A percentile compares a stretch with the other conserved stretches of the same genome.
These are phyloP conservation scores for Tubosaeta brunneosetosa DNA, from an alignment of 768 basidiomycete genomes.

Conservation along the genomic window DNA sequence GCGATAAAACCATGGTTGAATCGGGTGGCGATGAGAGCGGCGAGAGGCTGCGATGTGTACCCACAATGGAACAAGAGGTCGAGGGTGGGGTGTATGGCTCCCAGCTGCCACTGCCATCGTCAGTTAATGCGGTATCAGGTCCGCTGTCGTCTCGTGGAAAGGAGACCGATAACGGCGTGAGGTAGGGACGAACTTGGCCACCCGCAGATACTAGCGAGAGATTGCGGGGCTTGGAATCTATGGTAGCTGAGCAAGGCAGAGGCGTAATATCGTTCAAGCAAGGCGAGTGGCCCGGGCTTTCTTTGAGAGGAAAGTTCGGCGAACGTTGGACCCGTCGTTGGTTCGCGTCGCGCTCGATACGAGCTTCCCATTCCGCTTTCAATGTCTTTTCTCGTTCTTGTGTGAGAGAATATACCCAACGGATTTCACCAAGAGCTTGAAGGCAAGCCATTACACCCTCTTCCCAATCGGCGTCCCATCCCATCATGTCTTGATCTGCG, in stretches of 20 bases:
- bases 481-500: conserved; percentile 11
- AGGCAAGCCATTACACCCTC: conserved; percentile 50
- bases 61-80: conserved; percentile 47
- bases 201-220: conserved; percentile 32
- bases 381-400: conserved; percentile 68
- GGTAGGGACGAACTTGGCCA: conserved; percentile 41
- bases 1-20: conserved; percentile 33
- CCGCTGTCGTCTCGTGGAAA: conserved; percentile 46
- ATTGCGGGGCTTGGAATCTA: conserved; percentile 12
- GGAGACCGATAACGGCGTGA: conserved; percentile 42
- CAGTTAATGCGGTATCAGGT: conserved; percentile 48
- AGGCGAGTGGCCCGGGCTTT: conserved; percentile 27
- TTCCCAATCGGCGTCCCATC: conserved; percentile 29
- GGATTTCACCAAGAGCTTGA: conserved; percentile 72
- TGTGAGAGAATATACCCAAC: conserved; percentile 74
- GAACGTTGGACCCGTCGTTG: conserved; percentile 22
- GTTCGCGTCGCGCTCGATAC: conserved; percentile 30
- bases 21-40: conserved; percentile 20
- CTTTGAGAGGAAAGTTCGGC: conserved; percentile 20
- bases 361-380: conserved; percentile 42
- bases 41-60: conserved; percentile 37
- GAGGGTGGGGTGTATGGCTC: conserved; percentile 60
- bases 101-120: conserved; percentile 51
- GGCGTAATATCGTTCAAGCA: conserved; percentile 20
- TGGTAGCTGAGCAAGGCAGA: conserved; percentile 10